Base-by-base conservation (phyloP, 1,139 yeast genomes). In the Protomyces arabidopsidicola region DNA sequence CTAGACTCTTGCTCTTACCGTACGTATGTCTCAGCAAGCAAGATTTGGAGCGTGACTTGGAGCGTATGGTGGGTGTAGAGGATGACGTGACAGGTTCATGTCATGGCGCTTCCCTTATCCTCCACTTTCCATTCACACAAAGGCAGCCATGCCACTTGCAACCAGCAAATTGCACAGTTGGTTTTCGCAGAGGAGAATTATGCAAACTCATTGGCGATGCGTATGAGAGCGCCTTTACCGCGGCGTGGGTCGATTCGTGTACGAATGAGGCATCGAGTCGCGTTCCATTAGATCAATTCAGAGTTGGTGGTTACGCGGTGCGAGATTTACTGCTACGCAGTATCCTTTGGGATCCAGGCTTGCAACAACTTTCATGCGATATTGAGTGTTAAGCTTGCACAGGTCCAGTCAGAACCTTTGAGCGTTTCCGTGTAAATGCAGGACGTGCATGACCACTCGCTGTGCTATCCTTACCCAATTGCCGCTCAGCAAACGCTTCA, bases 401-500 rank as follows among this genome's bases (percentile, higher is more conserved):
- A 16, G 48, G 48, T 2, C 24, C 48, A 6, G 48, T 42, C 22
- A 42, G 10, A 2, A 42, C 24, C 8, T 16, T 18, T 20, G 48
- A 42, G 14, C 12, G 20, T 18, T 42, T 42, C 4, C 24, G 48
- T 16, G 20, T 18, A 20, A 6, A 16, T n/a, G 48, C 48, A 10
- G 48, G 48, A 5, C 48, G 48, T 42, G 48, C 9, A 6, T n/a
- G 8, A 36, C 42, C 42, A 4, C 9, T 36, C 42, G 16, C 10
- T 5, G 4, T 12, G 18, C 22, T n/a, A 16, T n/a, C 12, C 22
- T n/a, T 42, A 3, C 48, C 48, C 60, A 55, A 12, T 20, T 55
- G 60, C 34, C 50, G 48, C 53, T 58, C 62, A 14, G 38, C 42
- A 24, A 27, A 50, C 12, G 45, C 52, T 27, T 58, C 62, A 36